Evolutionary conservation across 108 stramenopile genomes (phyloP).

Genomic region (Stephanodiscus minutulus): DNA sequence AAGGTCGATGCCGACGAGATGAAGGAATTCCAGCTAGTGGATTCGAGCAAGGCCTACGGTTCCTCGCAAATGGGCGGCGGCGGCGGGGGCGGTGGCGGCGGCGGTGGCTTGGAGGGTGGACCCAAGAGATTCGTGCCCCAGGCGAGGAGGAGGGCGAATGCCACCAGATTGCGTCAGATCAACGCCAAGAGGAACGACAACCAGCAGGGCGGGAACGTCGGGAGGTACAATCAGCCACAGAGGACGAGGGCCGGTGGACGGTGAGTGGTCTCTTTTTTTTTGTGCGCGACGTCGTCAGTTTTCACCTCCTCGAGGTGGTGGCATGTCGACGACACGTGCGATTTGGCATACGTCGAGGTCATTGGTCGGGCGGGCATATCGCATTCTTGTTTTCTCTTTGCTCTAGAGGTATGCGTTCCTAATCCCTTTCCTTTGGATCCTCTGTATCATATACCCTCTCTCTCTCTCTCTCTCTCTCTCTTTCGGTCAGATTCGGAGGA

Average conservation of each 20-base stretch:
- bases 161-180: slow-evolving; percentile 64
- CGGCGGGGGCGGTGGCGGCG: background rate
- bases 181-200: slow-evolving; percentile 68
- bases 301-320: no score
- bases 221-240: slow-evolving; percentile 47
- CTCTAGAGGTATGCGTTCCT: no score
- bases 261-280: slow-evolving; percentile 3
- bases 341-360: no score
- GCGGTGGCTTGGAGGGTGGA: slow-evolving; percentile 18
- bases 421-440: slow-evolving; percentile 13
- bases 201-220: slow-evolving; percentile 23
- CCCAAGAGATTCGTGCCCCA: slow-evolving; percentile 67
- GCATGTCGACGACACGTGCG: no score
- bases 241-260: slow-evolving; percentile 45
- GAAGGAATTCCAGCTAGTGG: no score
- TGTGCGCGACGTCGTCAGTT: background rate
- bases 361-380: no score
- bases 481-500: slow-evolving; percentile 12
- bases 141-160: slow-evolving; percentile 58
- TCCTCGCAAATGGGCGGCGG: no score
- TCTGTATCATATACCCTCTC: background rate
- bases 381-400: no score
- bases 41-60: slow-evolving; percentile 76
- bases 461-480: no score
- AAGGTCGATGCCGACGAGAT: no score